A percentile compares a stretch with the other conserved stretches of the same genome.
Evolutionary conservation across 257 asterid genomes (phyloP).

Genomic region (Paulownia fortunei): DNA sequence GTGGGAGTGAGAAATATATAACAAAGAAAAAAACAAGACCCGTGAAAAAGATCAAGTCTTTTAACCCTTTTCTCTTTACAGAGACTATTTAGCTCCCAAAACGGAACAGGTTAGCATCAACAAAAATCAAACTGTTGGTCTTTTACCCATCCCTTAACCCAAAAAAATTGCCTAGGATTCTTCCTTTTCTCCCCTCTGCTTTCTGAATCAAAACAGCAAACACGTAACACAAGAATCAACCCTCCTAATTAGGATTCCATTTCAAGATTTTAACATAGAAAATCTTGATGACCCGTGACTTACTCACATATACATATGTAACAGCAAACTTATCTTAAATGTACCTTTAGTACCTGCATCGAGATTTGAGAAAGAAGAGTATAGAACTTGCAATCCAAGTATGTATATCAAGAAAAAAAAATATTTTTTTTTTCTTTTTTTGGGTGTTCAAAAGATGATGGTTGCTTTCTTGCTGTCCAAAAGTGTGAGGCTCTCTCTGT

Average conservation of each 20-base stretch:
- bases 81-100: conserved; percentile 46
- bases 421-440: background rate
- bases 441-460: conserved; percentile 36
- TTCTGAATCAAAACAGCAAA: conserved; percentile 41
- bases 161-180: conserved; percentile 61
- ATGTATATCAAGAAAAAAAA: conserved; percentile 23
- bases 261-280: conserved; percentile 11
- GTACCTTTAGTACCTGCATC: conserved; percentile 48
- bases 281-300: conserved; percentile 29
- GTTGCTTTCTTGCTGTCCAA: conserved; percentile 43
- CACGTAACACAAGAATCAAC: conserved; percentile 34
- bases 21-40: conserved; percentile 34
- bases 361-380: conserved; percentile 53
- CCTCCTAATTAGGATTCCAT: conserved; percentile 27
- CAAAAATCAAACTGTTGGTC: conserved; percentile 38
- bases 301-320: background rate
- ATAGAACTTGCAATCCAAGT: conserved; percentile 43
- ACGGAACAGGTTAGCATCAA: conserved; percentile 45
- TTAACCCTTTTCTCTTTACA: conserved; percentile 49
- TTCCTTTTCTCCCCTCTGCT: conserved; percentile 45
- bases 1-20: conserved; percentile 46
- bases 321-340: conserved; percentile 33
- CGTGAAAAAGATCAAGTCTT: conserved; percentile 41
- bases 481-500: conserved; percentile 32
- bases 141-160: conserved; percentile 37